A percentile compares a stretch with the other conserved stretches of the same genome.
phyloP scores from a whole-genome alignment of 345 rosid genomes.

The Sonneratia alba region DNA sequence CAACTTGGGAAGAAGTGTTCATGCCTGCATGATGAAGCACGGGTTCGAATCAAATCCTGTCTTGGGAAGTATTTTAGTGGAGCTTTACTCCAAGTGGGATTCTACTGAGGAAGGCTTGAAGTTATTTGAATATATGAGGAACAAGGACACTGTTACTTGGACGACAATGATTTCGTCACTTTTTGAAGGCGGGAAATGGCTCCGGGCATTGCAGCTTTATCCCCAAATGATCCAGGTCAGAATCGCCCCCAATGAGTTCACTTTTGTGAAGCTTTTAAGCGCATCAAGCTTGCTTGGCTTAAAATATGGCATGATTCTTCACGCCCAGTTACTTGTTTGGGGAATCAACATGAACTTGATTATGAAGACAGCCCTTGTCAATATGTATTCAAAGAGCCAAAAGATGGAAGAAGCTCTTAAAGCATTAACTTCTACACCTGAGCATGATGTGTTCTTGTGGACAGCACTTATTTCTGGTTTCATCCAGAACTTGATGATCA shows the following conservation, averaged over 20 bases:
- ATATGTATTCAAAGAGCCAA: constrained; percentile 40
- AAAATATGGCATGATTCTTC: constrained; percentile 41
- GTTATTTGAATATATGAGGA: constrained; percentile 29
- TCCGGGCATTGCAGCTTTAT: constrained; percentile 38
- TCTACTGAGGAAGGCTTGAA: constrained; percentile 28
- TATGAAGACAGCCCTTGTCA: constrained; percentile 53
- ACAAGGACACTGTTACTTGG: constrained; percentile 53
- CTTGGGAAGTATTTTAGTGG: constrained; percentile 39
- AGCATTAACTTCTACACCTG: constrained; percentile 32
- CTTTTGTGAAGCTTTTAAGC: constrained; percentile 47
- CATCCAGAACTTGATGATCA: constrained; percentile 25
- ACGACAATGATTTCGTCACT: constrained; percentile 52
- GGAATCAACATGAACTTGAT: constrained; percentile 46
- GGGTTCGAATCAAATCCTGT: constrained; percentile 42
- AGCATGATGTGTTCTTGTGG: constrained; percentile 43
- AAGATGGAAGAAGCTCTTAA: constrained; percentile 39
- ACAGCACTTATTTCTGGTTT: constrained; percentile 51
- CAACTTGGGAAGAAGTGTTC: constrained; percentile 33
- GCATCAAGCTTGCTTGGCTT: constrained; percentile 37
- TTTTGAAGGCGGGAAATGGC: constrained; percentile 37
- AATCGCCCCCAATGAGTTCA: constrained; percentile 45
- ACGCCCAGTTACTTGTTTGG: constrained; percentile 33
- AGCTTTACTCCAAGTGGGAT: constrained; percentile 48
- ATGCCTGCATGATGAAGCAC: constrained; percentile 34
- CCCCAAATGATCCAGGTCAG: constrained; percentile 39